Evolutionary conservation across 179 eudicot species (phyloP), one percentile per base, ranked within the genome.

Genomic region (Carnegiea gigantea): DNA sequence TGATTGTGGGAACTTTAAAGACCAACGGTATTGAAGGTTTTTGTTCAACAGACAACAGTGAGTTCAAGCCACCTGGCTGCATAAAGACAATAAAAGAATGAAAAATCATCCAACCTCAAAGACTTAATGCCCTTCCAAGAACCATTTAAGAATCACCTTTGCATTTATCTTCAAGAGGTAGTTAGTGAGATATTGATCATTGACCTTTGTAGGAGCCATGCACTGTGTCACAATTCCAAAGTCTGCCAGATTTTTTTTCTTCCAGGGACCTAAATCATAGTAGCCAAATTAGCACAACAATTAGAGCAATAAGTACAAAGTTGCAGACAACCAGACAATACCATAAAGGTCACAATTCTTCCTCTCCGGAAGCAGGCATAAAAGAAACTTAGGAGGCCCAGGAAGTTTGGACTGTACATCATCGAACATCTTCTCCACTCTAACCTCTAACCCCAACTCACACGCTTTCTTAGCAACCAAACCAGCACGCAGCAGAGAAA

Each of bases 371-470:
- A 93, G 93, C 28, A 93, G 81, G 82, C 98, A 93, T 0, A 93
- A 85, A 57, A 93, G 89, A 68, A 93, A 93, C 83, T n/a, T n/a
- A n/a, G n/a, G n/a, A n/a, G n/a, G n/a, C n/a, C n/a, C n/a, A n/a
- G n/a, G n/a, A n/a, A n/a, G 94, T 82, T 93, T 92, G n/a, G 94
- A 80, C 74, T 90, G 92, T 6, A 93, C 82, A 12, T 82, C 77
- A n/a, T 91, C 98, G 80, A 90, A 90, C 96, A 93, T 91, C 82
- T 90, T 93, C 51, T 93, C 98, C 10, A 93, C 98, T 71, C 98
- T 84, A 13, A 91, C 94, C 67, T n/a, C n/a, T n/a, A n/a, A n/a
- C n/a, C n/a, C n/a, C n/a, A n/a, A n/a, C n/a, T n/a, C n/a, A n/a
- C n/a, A n/a, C n/a, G n/a, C n/a, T n/a, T n/a, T n/a, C n/a, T n/a